phyloP scores from a whole-genome alignment of 768 basidiomycete genomes.

The Mycena polygramma region DNA sequence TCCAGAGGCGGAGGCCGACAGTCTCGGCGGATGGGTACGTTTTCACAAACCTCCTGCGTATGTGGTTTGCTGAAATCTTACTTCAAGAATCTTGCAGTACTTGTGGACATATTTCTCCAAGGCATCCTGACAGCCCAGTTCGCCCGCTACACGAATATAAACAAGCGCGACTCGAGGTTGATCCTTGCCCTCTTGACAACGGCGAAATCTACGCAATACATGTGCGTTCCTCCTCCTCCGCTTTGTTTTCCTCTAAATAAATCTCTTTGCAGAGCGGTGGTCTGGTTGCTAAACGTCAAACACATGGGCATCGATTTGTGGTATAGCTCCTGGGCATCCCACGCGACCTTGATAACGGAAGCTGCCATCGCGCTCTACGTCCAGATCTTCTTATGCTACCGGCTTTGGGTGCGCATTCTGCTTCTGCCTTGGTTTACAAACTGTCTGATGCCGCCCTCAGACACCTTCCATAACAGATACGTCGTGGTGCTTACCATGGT shows the following conservation, averaged over 20 bases:
- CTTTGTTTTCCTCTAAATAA: neutral
- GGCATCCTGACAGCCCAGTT: neutral
- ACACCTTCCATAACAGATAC: neutral
- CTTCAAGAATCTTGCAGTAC: neutral
- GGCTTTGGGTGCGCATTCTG: neutral
- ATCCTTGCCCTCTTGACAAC: neutral
- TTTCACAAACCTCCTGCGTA: neutral
- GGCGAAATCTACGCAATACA: neutral
- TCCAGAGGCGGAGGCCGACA: neutral
- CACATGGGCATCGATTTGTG: neutral
- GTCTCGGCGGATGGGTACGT: conserved; percentile 1
- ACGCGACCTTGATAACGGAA: neutral
- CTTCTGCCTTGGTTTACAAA: neutral
- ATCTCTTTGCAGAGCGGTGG: neutral
- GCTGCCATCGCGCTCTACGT: neutral
- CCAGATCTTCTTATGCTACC: neutral
- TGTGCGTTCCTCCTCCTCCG: neutral
- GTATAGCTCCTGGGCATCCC: neutral
- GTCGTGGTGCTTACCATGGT: neutral
- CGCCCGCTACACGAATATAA: conserved; percentile 1
- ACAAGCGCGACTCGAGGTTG: neutral
- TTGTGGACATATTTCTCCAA: neutral
- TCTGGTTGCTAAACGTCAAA: conserved; percentile 11
- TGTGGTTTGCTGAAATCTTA: neutral
- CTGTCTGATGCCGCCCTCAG: neutral